Base-by-base conservation (phyloP, 169 alveolate genomes). In the Plasmodium yoelii region DNA sequence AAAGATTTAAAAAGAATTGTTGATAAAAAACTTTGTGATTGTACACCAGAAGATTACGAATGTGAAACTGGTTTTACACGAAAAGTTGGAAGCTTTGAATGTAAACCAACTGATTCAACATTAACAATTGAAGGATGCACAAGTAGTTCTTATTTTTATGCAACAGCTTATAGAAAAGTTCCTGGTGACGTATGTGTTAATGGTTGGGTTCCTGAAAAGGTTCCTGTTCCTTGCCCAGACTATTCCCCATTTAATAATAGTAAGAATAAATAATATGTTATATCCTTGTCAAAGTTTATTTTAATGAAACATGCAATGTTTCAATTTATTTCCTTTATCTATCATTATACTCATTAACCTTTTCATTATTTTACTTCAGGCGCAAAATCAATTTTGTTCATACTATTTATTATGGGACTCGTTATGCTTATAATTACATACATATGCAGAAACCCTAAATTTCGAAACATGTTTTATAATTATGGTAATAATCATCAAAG, bases 141-240 rank as follows among this genome's bases (percentile, higher is more conserved):
- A 2, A 82, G 94, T 15, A 88, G 95, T 42, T 70, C 94, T 42
- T 72, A 87, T 68, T 92, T 93, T 92, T 94, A 93, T 77, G 91
- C 97, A 15, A 93, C 94, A 15, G 99, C 98, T 26, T 98, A 98
- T 90, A 95, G 99, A 87, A 97, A 96, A 94, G 97, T 98, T 12
- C 99, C 99, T 24, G 99, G 99, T 10, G 98, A 98, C 91, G 93
- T 94, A 18, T 98, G 99, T 73, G 94, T 92, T 44, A 99, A 98
- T 46, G 99, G 99, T 1, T 97, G 99, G 99, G 88, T 65, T 34
- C 98, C 98, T 34, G 93, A 88, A 67, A 92, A 94, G 77, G 98
- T 96, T 10, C 96, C 98, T 1, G 97, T 97, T 22, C 98, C 99
- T 5, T 97, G 99, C 61, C 99, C 99, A 0, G 92, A 96, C 19